phyloP scores from a whole-genome alignment of 2,329 filamentous ascomycete species.

The Colletotrichum cereale region DNA sequence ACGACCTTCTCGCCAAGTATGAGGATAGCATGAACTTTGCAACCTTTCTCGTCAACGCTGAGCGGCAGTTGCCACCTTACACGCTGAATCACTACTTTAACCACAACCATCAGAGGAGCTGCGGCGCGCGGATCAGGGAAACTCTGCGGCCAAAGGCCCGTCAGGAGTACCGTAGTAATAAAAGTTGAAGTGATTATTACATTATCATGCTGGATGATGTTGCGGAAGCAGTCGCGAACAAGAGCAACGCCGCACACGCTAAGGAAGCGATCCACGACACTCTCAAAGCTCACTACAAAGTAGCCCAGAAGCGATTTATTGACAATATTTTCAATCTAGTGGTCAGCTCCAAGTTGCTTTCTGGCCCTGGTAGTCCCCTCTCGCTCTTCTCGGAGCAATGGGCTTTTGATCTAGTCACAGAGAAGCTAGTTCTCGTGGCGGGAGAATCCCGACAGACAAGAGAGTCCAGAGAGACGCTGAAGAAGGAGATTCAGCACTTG shows the following conservation, averaged over 20 bases:
- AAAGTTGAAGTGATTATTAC: no score
- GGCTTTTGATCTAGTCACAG: slow-evolving; percentile 45
- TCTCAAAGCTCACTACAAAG: slow-evolving; percentile 50
- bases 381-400: slow-evolving; percentile 48
- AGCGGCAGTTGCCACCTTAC: no score
- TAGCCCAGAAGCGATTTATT: slow-evolving; percentile 50
- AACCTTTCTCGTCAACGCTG: no score
- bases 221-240: slow-evolving; percentile 20
- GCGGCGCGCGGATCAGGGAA: no score
- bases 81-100: no score
- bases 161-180: no score
- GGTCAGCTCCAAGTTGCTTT: slow-evolving; percentile 46
- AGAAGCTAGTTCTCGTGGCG: slow-evolving; percentile 40
- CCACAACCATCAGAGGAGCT: no score
- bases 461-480: slow-evolving; percentile 10
- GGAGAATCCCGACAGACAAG: slow-evolving; percentile 18
- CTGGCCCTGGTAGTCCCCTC: slow-evolving; percentile 46
- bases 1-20: no score
- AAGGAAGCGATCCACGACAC: slow-evolving; percentile 48
- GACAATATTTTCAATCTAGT: slow-evolving; percentile 52
- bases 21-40: no score
- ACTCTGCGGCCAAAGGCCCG: no score
- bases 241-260: slow-evolving; percentile 40
- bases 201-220: neutral
- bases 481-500: slow-evolving; percentile 22